These are phyloP conservation scores for Calendula officinalis DNA, from an alignment of 129 eudicot genomes.

Conservation along the genomic window DNA sequence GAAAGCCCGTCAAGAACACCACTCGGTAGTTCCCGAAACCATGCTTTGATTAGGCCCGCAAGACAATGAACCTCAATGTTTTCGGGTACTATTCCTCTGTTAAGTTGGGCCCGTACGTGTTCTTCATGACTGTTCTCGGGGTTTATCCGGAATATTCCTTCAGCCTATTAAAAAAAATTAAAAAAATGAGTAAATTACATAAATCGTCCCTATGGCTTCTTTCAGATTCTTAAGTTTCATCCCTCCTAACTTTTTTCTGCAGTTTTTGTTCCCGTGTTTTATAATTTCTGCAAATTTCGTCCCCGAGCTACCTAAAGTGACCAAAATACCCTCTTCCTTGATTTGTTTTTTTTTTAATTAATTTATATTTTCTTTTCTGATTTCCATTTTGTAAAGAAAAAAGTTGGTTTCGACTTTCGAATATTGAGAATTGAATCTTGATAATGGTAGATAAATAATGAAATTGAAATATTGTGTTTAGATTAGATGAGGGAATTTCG, in stretches of 20 bases:
- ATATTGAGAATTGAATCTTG: background rate
- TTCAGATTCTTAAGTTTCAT: too few relatives aligned
- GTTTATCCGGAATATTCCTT: slow-evolving; percentile 85
- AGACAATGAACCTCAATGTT: slow-evolving; percentile 82
- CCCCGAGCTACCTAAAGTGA: too few relatives aligned
- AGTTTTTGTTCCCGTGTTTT: too few relatives aligned
- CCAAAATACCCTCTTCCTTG: too few relatives aligned
- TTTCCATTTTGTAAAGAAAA: background rate
- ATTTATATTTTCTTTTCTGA: too few relatives aligned
- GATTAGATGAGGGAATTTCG: background rate
- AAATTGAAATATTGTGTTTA: background rate
- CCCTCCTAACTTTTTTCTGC: too few relatives aligned
- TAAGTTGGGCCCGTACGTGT: slow-evolving; percentile 71
- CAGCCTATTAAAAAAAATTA: slow-evolving; percentile 45
- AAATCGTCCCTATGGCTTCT: too few relatives aligned
- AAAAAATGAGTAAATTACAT: background rate
- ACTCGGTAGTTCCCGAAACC: slow-evolving; percentile 89
- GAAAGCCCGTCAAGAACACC: slow-evolving; percentile 93
- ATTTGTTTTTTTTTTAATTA: too few relatives aligned
- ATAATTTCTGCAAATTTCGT: too few relatives aligned
- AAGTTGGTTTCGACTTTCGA: background rate
- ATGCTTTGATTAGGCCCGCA: slow-evolving; percentile 81
- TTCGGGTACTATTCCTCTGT: slow-evolving; percentile 76
- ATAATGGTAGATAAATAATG: background rate
- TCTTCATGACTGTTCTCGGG: slow-evolving; percentile 90